A percentile compares a stretch with the other conserved stretches of the same genome.
Conservation (phyloP, 257 asterid genomes). For the Capsicum chinense region DNA sequence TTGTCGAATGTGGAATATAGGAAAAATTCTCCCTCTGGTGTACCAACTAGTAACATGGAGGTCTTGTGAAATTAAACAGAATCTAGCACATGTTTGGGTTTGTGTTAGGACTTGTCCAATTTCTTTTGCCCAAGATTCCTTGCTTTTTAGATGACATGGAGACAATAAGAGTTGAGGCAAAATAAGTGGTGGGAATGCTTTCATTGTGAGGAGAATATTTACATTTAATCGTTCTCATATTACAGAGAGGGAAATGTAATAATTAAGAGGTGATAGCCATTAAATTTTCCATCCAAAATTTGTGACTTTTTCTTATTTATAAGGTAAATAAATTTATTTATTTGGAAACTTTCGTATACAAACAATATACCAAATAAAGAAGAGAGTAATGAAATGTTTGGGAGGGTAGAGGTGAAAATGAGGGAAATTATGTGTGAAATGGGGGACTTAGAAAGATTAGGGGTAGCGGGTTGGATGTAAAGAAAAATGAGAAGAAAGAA, state of each 20-base stretch:
- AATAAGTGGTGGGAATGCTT: not conserved
- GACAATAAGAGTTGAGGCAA: not conserved
- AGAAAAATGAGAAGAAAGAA: too few species aligned
- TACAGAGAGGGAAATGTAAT: not conserved
- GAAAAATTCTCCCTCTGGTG: not conserved
- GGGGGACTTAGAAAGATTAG: too few species aligned
- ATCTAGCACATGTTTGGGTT: not conserved
- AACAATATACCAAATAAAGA: not conserved
- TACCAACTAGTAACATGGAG: not conserved
- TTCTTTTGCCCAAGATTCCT: not conserved
- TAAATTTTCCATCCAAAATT: not conserved
- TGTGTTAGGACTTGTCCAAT: not conserved
- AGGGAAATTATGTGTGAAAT: too few species aligned
- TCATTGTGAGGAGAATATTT: not conserved
- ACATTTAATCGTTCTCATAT: slow-evolving; percentile 15
- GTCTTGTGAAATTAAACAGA: not conserved
- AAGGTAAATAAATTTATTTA: not conserved
- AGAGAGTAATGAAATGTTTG: not conserved
- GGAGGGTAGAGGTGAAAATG: too few species aligned
- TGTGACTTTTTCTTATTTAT: not conserved
- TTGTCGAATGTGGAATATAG: not conserved
- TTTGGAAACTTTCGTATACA: not conserved
- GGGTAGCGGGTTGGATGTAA: too few species aligned
- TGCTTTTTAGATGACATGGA: not conserved
- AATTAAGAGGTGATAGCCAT: not conserved